Evolutionary conservation across 345 rosid species (phyloP), one percentile per base, ranked within the genome.

Genomic region (Bruguiera sexangula): DNA sequence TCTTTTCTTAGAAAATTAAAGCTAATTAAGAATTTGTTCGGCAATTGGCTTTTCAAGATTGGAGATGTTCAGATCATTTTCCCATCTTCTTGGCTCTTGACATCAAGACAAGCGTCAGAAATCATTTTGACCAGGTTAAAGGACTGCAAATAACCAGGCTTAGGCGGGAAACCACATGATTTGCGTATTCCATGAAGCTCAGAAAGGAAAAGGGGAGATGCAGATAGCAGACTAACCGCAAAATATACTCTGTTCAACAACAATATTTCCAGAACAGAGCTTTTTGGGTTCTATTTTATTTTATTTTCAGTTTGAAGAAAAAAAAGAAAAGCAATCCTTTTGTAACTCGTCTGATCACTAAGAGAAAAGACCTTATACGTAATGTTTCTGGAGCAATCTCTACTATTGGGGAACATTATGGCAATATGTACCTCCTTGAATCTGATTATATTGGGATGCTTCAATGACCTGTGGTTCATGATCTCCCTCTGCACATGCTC

Each of bases 401-500:
- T 43, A 13, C 50, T 43, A 43, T 43, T 18, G 18, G 15, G 15
- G 56, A 39, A 31, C 52, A 65, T 22, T 9, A 48, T 29, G 36
- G 31, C 10, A 27, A 18, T 22, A 26, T 54, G 8, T 65, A 72
- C 75, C 75, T 72, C 69, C 54, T 73, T 73, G 72, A 73, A 73
- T 67, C 76, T 67, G 34, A 73, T 62, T 60, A 73, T 73, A 21
- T 73, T 61, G 37, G 76, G 72, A 67, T 73, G 76, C 48, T 73
- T 67, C 67, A 73, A 21, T 22, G 76, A 73, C 57, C 76, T 67
- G 32, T 73, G 76, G 67, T 73, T 73, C 72, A 73, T 67, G 26
- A 73, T 73, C 57, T 73, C 76, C 66, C 76, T 73, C 51, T 67
- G 76, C 20, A 73, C 76, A 61, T 73, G 72, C 24, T 67, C 76